phyloP scores from a whole-genome alignment of 495 filamentous ascomycete species.

The Lineolata rhizophorae region DNA sequence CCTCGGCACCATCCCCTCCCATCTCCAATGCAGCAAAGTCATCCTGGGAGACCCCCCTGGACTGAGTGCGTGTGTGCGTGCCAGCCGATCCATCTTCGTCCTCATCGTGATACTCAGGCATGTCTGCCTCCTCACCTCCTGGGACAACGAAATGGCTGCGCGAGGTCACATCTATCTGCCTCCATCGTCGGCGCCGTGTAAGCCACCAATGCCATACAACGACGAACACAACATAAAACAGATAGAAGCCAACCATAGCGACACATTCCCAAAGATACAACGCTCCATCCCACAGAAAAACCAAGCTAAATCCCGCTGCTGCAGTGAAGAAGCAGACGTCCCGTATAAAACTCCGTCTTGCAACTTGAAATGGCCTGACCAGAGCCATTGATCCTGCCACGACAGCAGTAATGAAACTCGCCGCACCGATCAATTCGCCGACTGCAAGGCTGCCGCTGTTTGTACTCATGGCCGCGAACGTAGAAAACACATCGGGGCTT shows the following conservation, averaged over 20 bases:
- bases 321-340: constrained; percentile 89
- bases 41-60: constrained; percentile 28
- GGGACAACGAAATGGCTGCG: constrained; percentile 50
- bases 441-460: constrained; percentile 90
- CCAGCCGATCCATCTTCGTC: constrained; percentile 38
- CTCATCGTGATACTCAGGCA: constrained; percentile 41
- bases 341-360: constrained; percentile 67
- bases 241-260: constrained; percentile 77
- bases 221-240: constrained; percentile 76
- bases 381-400: constrained; percentile 97
- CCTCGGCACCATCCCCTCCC: constrained; percentile 23
- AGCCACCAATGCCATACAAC: constrained; percentile 84
- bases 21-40: constrained; percentile 60
- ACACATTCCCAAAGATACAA: constrained; percentile 75
- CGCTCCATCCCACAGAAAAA: constrained; percentile 66
- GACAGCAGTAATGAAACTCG: constrained; percentile 88
- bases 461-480: constrained; percentile 92
- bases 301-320: constrained; percentile 70
- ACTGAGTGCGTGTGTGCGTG: constrained; percentile 28
- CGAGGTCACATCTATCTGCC: constrained; percentile 43
- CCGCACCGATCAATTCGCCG: constrained; percentile 88
- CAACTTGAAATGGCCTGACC: constrained; percentile 79
- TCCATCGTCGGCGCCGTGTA: constrained; percentile 31
- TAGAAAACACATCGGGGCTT: constrained; percentile 97
- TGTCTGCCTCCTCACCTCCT: constrained; percentile 44